phyloP scores from a whole-genome alignment of 225 moss, liverwort and hornwort species.

The Rhytidiadelphus loreus region DNA sequence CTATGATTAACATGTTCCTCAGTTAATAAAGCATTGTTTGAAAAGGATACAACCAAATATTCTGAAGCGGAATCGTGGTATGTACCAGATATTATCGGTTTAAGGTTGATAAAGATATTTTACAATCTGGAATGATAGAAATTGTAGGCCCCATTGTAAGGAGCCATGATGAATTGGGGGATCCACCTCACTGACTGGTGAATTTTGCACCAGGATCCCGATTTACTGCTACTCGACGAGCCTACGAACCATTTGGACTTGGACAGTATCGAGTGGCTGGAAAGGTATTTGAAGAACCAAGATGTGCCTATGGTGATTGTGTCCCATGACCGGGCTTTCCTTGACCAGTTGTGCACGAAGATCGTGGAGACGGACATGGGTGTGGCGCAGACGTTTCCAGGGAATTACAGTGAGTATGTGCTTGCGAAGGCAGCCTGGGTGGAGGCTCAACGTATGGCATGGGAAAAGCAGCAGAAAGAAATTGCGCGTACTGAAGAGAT shows the following conservation, averaged over 20 bases:
- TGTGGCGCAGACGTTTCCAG: conserved; percentile 69
- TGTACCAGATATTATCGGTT: too few species aligned
- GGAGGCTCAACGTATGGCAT: conserved; percentile 67
- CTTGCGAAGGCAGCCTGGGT: conserved; percentile 62
- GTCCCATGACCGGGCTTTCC: conserved; percentile 82
- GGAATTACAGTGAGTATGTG: conserved; percentile 77
- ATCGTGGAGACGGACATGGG: conserved; percentile 96
- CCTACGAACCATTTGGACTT: conserved; percentile 86
- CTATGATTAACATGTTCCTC: too few species aligned
- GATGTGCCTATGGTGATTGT: conserved; percentile 90
- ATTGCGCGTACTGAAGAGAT: conserved; percentile 68
- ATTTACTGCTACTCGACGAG: conserved; percentile 70
- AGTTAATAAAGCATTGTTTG: too few species aligned
- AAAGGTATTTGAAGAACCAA: conserved; percentile 63
- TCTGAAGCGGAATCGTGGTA: not conserved
- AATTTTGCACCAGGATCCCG: conserved; percentile 47
- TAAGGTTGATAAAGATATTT: not conserved
- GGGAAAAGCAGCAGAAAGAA: conserved; percentile 94
- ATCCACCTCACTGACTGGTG: not conserved
- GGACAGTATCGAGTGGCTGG: conserved; percentile 88
- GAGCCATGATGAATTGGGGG: not conserved
- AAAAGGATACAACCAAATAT: too few species aligned
- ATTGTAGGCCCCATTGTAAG: not conserved
- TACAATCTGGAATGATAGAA: not conserved
- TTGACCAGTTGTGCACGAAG: conserved; percentile 81